Base-by-base conservation (phyloP, 177 flowering plant species). In the Vitis hybrid region DNA sequence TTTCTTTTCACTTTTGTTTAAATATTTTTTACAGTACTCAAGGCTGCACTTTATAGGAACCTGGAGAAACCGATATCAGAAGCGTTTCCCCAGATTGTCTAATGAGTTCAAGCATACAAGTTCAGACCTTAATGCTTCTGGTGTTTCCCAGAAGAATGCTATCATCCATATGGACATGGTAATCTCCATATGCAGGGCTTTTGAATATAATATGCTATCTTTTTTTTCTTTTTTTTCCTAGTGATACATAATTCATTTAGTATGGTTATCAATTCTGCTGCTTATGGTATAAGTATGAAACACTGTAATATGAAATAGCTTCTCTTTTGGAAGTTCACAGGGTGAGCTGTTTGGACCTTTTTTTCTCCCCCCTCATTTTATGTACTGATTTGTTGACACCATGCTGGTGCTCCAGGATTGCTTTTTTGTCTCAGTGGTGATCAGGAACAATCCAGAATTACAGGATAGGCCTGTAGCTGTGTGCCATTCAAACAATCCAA, bases 11-110 rank as follows among this genome's bases (percentile, higher is more conserved):
- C 7, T 39, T 39, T 39, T 39, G 45, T 39, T 39, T 39, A 39
- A 39, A 39, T 39, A 54, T 54, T 52, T 39, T 29, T 45, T 63
- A 39, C 82, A 92, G 99, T 78, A 69, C 77, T 94, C 98, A 59
- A 88, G 99, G 82, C 77, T 94, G 78, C 99, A 95, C 73, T 95
- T 95, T 67, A 90, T 95, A 62, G 99, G 99, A 71, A 90, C 99
- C 20, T 95, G 99, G 99, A 93, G 98, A 77, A 87, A 80, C 62
- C 84, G 99, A 26, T 93, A 93, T 53, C 90, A 95, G 48, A 93
- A 89, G 79, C 94, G 89, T 20, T 95, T 87, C 75, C 84, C 84
- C 31, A 66, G 68, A 81, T 68, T 54, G 22, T 72, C 74, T 48
- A 63, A 66, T 56, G 82, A 76, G 66, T 63, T 66, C 50, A 84